Evolutionary conservation across 352 stramenopile species (phyloP).

Genomic region (Phytophthora palmivora): DNA sequence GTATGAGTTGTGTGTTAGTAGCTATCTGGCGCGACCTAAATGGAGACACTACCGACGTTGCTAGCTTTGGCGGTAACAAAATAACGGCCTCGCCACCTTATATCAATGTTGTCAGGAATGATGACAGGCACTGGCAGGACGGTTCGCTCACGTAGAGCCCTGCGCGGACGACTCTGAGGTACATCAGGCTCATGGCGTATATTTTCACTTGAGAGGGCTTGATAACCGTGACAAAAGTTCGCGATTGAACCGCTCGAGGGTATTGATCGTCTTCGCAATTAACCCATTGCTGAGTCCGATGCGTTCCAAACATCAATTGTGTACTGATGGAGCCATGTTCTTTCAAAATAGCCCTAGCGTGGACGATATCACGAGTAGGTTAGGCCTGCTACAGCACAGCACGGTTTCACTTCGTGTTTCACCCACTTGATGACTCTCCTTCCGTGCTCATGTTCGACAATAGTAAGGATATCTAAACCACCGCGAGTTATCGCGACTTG

Average conservation of each 20-base stretch:
- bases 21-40: too few relatives aligned
- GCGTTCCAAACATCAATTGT: slow-evolving; percentile 5
- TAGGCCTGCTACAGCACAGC: not conserved
- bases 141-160: not conserved
- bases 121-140: not conserved
- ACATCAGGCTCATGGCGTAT: not conserved
- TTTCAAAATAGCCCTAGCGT: slow-evolving; percentile 9
- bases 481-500: slow-evolving; percentile 7
- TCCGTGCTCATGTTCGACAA: slow-evolving; percentile 4
- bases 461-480: slow-evolving; percentile 9
- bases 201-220: slow-evolving; percentile 2
- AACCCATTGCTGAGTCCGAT: slow-evolving; percentile 17
- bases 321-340: slow-evolving; percentile 6
- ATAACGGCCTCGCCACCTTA: too few relatives aligned
- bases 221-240: slow-evolving; percentile 12
- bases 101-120: not conserved
- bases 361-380: not conserved
- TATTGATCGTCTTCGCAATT: slow-evolving; percentile 18
- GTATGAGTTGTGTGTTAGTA: not conserved
- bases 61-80: too few relatives aligned
- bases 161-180: not conserved
- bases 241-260: slow-evolving; percentile 5
- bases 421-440: slow-evolving; percentile 9
- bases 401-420: slow-evolving; percentile 1
- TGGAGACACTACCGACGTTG: too few relatives aligned